Evolutionary conservation across 2,329 filamentous ascomycete species (phyloP).

Genomic region (Cladosporium sp.): DNA sequence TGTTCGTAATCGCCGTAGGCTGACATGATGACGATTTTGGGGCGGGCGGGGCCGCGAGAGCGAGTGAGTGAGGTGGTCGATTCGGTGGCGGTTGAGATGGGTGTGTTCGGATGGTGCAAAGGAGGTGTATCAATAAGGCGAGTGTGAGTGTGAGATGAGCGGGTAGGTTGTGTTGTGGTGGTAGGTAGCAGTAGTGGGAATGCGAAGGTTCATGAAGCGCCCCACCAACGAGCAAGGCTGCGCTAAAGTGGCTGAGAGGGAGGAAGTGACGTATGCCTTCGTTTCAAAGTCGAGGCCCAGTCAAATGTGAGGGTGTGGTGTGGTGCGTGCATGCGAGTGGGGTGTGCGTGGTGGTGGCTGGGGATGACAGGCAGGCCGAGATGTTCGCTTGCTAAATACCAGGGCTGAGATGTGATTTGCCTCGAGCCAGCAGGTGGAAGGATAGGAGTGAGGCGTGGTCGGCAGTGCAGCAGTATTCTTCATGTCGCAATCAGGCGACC

Average conservation of each 20-base stretch:
- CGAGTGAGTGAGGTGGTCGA: constrained; percentile 13
- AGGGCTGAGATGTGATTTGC: background rate
- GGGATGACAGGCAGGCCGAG: background rate
- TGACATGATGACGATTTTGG: constrained; percentile 43
- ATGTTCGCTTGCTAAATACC: background rate
- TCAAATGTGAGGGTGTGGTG: background rate
- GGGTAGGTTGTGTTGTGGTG: background rate
- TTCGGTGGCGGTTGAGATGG: background rate
- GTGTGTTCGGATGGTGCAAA: background rate
- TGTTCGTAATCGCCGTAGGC: constrained; percentile 52
- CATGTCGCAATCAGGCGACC: background rate
- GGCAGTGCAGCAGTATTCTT: background rate
- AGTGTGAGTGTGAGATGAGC: background rate
- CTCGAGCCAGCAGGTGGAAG: background rate
- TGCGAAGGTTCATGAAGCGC: background rate
- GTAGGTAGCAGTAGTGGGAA: background rate
- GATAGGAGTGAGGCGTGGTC: background rate
- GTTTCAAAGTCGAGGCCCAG: background rate
- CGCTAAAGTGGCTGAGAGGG: background rate
- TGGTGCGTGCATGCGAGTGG: background rate
- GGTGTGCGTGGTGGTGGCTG: background rate
- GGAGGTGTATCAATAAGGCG: background rate
- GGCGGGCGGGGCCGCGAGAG: constrained; percentile 13
- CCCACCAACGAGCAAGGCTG: background rate
- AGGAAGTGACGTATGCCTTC: background rate